Evolutionary conservation across 495 filamentous ascomycete genomes (phyloP), one percentile per base, ranked within the genome.

Genomic region (Aspergillus hancockii): DNA sequence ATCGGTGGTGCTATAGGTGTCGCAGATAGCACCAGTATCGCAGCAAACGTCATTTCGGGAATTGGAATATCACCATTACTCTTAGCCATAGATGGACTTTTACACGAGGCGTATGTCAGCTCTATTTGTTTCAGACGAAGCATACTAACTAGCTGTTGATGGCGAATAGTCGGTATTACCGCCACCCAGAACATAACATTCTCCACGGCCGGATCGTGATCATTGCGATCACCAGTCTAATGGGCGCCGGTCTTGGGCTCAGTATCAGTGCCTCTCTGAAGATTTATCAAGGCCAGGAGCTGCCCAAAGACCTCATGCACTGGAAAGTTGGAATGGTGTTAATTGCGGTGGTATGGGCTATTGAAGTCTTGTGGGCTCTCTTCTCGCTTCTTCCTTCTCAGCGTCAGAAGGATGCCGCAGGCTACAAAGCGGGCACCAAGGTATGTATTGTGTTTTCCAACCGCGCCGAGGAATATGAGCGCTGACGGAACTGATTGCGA

Each of bases 31-130:
- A n/a, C 65, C n/a, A 63, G 55, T 22, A 43, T 64, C 8, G 65
- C 64, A 12, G 75, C 73, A 7, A 59, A 66, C 22, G 63, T 79
- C 12, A 67, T 81, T 14, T 65, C 67, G 1, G 75, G 70, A 36
- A 71, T 81, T 41, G 78, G 78, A 5, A 57, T 79, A 5, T 77
- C 75, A 0, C 77, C 78, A 16, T 62, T 81, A 8, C 63, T 81
- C n/a, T 67, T 79, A 19, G 70, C 68, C 0, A 49, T 59, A 6
- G 64, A 63, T 60, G 72, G 75, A 0, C 55, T 79, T 31, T 62
- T 79, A 0, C 72, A 76, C 47, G 75, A 79, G 63, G 66, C 74
- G 78, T 79, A 57, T 59, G 75, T 51, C 8, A 25, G 64, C 21
- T 32, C 3, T 34, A 52, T 45, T 43, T 18, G 54, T 59, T 47